Evolutionary conservation across 495 filamentous ascomycete genomes (phyloP), one percentile per base, ranked within the genome.

Genomic region (Platismatia glauca): DNA sequence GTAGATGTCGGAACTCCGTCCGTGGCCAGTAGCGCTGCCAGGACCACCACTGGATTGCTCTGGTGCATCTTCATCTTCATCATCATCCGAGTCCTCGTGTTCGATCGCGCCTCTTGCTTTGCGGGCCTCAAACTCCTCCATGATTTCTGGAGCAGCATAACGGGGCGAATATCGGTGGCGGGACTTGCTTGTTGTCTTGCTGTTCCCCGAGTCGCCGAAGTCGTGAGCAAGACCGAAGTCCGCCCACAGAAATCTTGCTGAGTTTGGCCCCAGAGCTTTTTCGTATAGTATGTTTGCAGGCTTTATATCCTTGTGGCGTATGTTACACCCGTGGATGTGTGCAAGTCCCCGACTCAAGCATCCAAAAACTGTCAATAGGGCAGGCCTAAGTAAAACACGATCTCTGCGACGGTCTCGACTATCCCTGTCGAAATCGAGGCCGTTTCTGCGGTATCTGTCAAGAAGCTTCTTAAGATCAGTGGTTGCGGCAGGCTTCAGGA

Each of bases 201-300:
- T 67, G 46, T 62, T 35, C 8, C 55, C 43, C 34, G 43, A 34
- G n/a, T 44, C 35, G 12, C 58, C 50, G 77, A 57, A 78, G 76
- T 67, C 78, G 76, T 67, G 71, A 70, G 59, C 71, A 72, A 61
- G 77, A 72, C 66, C 66, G n/a, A 67, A 67, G 37, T 67, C 66
- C 1, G 62, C 66, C 62, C 66, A 67, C 13, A 67, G 27, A 34
- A 67, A 64, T 39, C 56, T 60, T 22, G 65, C 56, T 39, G n/a
- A 38, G 24, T 38, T 46, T 7, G n/a, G 16, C 35, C 7, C 22
- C 1, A 11, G 15, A 27, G 34, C 52, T 35, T 52, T 61, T 33
- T 55, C 41, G 37, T 57, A 62, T 24, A 65, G 33, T 50, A 65
- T 67, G 12, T 65, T 67, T 6, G 29, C 41, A 43, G 66, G 66